phyloP scores from a whole-genome alignment of 768 basidiomycete genomes.

The Dacryopinax primogenitus region DNA sequence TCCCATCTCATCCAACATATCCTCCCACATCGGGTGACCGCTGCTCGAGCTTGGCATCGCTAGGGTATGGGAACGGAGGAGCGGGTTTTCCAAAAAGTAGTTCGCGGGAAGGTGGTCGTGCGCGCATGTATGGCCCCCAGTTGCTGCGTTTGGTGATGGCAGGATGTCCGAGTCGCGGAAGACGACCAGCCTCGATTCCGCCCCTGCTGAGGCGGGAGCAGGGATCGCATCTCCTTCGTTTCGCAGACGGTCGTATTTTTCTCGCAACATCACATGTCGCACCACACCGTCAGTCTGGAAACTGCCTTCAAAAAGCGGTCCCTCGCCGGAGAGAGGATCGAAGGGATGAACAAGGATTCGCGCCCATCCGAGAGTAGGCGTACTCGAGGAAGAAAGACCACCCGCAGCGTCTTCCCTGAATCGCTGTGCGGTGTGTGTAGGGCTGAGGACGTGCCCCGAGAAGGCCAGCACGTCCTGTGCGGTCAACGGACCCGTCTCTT shows the following conservation, averaged over 20 bases:
- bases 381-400: slow-evolving; percentile 27
- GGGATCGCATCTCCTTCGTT: slow-evolving; percentile 44
- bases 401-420: slow-evolving; percentile 54
- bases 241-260: slow-evolving; percentile 55
- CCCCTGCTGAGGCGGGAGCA: slow-evolving; percentile 29
- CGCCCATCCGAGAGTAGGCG: slow-evolving; percentile 56
- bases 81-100: slow-evolving; percentile 41
- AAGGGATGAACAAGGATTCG: slow-evolving; percentile 61
- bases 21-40: neutral
- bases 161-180: slow-evolving; percentile 60
- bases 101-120: slow-evolving; percentile 64
- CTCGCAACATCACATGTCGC: slow-evolving; percentile 58
- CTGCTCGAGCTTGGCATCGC: neutral
- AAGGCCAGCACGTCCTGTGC: slow-evolving; percentile 55
- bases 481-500: slow-evolving; percentile 48
- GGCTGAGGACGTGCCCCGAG: slow-evolving; percentile 59
- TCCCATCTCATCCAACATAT: neutral
- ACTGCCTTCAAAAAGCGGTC: slow-evolving; percentile 60
- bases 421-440: slow-evolving; percentile 39
- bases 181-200: slow-evolving; percentile 49
- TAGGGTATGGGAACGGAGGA: slow-evolving; percentile 24
- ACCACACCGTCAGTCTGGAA: slow-evolving; percentile 55
- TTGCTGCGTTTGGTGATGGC: slow-evolving; percentile 7
- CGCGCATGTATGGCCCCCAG: slow-evolving; percentile 38
- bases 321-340: slow-evolving; percentile 33